Evolutionary conservation across 371 early-diverging fungal genomes (phyloP), one percentile per base, ranked within the genome.

Genomic region (Dinochytrium kinnereticum): DNA sequence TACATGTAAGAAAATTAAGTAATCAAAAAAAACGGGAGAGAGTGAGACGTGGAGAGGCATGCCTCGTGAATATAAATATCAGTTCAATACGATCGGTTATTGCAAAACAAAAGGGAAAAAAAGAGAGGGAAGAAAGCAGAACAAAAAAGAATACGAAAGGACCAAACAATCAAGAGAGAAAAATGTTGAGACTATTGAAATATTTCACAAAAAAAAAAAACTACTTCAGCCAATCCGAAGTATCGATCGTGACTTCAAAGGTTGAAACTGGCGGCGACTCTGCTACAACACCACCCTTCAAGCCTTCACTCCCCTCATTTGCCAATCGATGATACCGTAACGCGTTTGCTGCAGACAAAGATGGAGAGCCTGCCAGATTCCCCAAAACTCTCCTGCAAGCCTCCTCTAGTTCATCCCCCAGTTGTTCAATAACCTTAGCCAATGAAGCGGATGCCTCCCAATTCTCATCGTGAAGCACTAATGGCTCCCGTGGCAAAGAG

Each of bases 351-450:
- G 55, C 7, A 53, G 26, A 53, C 55, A 44, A 7, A 44, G 44
- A 19, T 19, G 44, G 19, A 44, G 44, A n/a, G n/a, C n/a, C 19
- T 19, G 44, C 44, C 44, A 44, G 19, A 7, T 5, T 34, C 36
- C 61, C 37, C 36, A 61, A 2, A 7, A 17, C 34, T 36, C 10
- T 61, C 37, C 57, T 17, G 15, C 10, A 55, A 17, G 26, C 57
- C 57, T 31, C 13, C 61, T 61, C 61, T 17, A 61, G 15, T 36
- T 61, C 61, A 37, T 61, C 61, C 36, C 61, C 61, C 7, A 61
- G 24, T 2, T 33, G 19, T 10, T 61, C 61, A 30, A 61, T 7
- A 15, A 61, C 24, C 28, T 34, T 17, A 10, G 15, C 57, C 57
- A 26, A 7, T 30, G 17, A 10, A 28, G 57, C 17, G 24, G 15